These are phyloP conservation scores for Ustulina deusta DNA, from an alignment of 2,329 filamentous ascomycete genomes.

Conservation along the genomic window DNA sequence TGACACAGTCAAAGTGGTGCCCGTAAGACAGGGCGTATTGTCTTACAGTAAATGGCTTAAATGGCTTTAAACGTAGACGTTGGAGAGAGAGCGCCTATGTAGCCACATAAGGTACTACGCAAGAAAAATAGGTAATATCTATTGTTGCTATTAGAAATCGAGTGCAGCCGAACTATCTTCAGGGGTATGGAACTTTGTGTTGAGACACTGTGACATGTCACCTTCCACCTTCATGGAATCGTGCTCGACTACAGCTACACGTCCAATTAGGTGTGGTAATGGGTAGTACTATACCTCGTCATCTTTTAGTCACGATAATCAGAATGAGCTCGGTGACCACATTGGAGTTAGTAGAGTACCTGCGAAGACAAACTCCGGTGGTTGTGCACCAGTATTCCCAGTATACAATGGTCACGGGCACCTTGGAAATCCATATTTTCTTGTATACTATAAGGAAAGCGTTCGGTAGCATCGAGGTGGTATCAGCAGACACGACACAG, in stretches of 20 bases:
- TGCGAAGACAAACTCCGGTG: not conserved
- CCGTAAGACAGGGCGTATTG: conserved; percentile 27
- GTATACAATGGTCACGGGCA: conserved; percentile 8
- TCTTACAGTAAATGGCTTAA: conserved; percentile 22
- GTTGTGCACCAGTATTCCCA: conserved; percentile 7
- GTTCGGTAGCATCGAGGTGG: conserved; percentile 1
- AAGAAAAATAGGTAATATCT: conserved; percentile 34
- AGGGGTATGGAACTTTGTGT: conserved; percentile 24
- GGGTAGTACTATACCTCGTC: not conserved
- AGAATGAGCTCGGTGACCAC: not conserved
- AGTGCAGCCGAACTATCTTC: conserved; percentile 22
- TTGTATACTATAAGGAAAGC: not conserved
- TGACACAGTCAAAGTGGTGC: conserved; percentile 33
- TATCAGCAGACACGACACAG: not conserved
- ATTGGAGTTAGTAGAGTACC: not conserved
- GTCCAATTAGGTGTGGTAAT: not conserved
- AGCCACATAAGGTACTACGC: conserved; percentile 44
- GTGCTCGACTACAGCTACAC: not conserved
- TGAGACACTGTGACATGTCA: conserved; percentile 30
- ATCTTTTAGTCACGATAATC: not conserved
- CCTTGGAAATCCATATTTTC: not conserved
- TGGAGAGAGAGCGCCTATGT: conserved; percentile 34
- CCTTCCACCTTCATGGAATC: not conserved
- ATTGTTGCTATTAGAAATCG: not conserved
- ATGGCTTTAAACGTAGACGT: conserved; percentile 27